Evolutionary conservation across 306 rosid genomes (phyloP).

Genomic region (Begonia masoniana): DNA sequence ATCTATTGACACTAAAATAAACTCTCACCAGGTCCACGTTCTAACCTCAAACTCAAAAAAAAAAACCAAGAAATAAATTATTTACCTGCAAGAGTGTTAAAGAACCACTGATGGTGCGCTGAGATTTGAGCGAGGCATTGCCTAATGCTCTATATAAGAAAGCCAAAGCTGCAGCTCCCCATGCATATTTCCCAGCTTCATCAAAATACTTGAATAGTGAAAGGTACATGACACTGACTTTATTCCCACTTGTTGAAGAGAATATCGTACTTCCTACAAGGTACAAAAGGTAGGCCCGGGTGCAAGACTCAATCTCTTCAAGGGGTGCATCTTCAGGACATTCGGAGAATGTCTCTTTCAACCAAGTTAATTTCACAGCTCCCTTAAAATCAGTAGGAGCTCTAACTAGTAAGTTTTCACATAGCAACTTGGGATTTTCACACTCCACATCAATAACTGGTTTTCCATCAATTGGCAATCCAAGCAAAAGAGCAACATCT

Average conservation of each 20-base stretch:
- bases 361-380: constrained; percentile 93
- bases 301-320: constrained; percentile 45
- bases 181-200: constrained; percentile 59
- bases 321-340: constrained; percentile 59
- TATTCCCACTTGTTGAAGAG: constrained; percentile 86
- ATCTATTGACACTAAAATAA: constrained; percentile 2
- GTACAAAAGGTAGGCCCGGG: constrained; percentile 81
- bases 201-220: constrained; percentile 67
- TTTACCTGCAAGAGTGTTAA: constrained; percentile 70
- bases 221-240: constrained; percentile 79
- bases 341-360: constrained; percentile 70
- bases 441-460: constrained; percentile 68
- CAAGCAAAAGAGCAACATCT: constrained; percentile 80
- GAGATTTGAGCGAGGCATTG: constrained; percentile 77
- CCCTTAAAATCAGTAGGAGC: constrained; percentile 79
- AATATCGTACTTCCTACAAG: constrained; percentile 84
- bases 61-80: no score
- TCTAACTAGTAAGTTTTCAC: constrained; percentile 71
- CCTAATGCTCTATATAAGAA: constrained; percentile 86
- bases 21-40: no score
- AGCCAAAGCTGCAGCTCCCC: constrained; percentile 94
- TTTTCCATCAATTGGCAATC: constrained; percentile 68
- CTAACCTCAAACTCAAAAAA: no score
- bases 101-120: constrained; percentile 80
- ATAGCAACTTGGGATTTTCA: constrained; percentile 42